Evolutionary conservation across 305 asterid genomes (phyloP), one percentile per base, ranked within the genome.

Genomic region (Striga hermonthica): DNA sequence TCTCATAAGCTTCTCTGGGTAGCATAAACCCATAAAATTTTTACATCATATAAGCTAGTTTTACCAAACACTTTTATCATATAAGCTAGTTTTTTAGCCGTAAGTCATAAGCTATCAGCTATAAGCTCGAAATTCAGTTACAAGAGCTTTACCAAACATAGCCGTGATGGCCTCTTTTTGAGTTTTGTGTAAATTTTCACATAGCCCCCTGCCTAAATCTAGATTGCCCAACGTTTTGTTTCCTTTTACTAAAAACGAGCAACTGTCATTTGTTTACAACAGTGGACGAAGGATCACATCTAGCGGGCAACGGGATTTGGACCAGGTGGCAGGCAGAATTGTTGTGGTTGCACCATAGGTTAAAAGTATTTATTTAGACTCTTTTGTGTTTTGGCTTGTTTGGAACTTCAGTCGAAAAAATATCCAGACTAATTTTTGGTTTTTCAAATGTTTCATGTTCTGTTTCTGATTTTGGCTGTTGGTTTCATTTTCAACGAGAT

Each of bases 241-340:
- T 3, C n/a, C 4, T 16, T n/a, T n/a, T 12, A 3, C n/a, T 44
- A 22, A 22, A 22, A 22, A 22, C 31, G 31, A 22, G 31, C 31
- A 22, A 22, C 31, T 22, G 31, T 22, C 31, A 22, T 22, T 22
- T 22, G 31, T 4, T 14, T 34, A 28, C 59, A 35, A 35, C 82
- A 83, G 88, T 55, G 88, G 88, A 70, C 69, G 88, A 57, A 78
- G 65, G 53, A 83, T 83, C 76, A 83, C 88, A 7, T 83, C 83
- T 36, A 83, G 67, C 8, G 88, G 88, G 10, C 76, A 70, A 34
- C 62, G 88, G 71, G 88, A 83, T 59, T 85, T 83, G 14, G 88
- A 83, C 52, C 88, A 83, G 72, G 88, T 83, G 69, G 83, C 88
- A 43, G 88, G 88, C 45, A 78, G 81, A 57, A 76, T 78, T 41